Evolutionary conservation across 2,329 filamentous ascomycete species (phyloP).

Genomic region (Domatiomyces globalis): DNA sequence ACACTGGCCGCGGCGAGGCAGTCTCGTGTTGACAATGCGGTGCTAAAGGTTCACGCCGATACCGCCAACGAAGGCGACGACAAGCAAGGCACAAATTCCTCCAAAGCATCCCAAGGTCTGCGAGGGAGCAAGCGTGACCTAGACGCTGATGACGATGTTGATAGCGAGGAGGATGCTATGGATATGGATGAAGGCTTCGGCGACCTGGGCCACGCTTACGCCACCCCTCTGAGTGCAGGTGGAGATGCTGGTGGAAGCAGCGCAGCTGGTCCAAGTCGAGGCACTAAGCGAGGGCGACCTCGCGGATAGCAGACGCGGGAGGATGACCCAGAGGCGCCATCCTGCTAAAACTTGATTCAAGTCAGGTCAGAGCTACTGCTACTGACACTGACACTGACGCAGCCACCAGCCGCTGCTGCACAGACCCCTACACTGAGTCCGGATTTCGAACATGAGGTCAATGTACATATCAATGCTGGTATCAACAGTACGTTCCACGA

Average conservation of each 20-base stretch:
- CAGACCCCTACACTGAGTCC: too few species aligned
- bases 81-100: conserved; percentile 5
- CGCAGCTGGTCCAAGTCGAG: conserved; percentile 4
- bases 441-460: too few species aligned
- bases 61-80: conserved; percentile 8
- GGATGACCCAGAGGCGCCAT: neutral
- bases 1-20: conserved; percentile 37
- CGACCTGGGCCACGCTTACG: conserved; percentile 1
- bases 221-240: neutral
- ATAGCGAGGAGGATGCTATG: conserved; percentile 16
- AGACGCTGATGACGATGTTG: conserved; percentile 23
- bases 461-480: too few species aligned
- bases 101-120: conserved; percentile 1
- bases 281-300: conserved; percentile 16
- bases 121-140: conserved; percentile 29
- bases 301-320: conserved; percentile 3
- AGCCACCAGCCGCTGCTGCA: too few species aligned
- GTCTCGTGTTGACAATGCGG: conserved; percentile 35
- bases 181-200: conserved; percentile 21
- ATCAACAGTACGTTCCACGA: too few species aligned
- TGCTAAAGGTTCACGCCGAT: conserved; percentile 28
- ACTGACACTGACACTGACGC: too few species aligned
- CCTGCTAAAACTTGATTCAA: too few species aligned
- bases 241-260: neutral
- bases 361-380: too few species aligned